Evolutionary conservation across 2,329 filamentous ascomycete species (phyloP).

Genomic region (Fusarium sambucinum): DNA sequence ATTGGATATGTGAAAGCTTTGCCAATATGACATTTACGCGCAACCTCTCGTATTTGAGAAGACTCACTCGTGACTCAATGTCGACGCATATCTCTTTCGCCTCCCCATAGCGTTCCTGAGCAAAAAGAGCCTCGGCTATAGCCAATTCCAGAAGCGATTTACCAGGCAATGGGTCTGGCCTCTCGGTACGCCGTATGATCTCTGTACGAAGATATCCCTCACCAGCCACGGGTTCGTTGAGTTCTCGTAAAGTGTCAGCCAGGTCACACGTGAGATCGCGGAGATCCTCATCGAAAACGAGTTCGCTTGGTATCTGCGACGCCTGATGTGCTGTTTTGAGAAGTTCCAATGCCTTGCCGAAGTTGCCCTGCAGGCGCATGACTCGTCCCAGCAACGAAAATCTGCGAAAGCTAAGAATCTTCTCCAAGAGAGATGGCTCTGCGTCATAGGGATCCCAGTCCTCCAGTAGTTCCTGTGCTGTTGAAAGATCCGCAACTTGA

Average conservation of each 20-base stretch:
- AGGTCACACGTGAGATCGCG: conserved; percentile 41
- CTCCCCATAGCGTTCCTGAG: conserved; percentile 34
- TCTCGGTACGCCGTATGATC: conserved; percentile 26
- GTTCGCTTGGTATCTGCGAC: conserved; percentile 13
- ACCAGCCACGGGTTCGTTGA: conserved; percentile 28
- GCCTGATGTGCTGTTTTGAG: conserved; percentile 21
- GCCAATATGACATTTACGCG: conserved; percentile 37
- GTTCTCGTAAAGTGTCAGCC: conserved; percentile 40
- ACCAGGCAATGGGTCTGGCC: conserved; percentile 22
- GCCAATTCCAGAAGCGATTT: conserved; percentile 39
- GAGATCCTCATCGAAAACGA: conserved; percentile 40
- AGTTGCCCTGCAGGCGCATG: conserved; percentile 35
- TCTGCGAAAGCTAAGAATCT: conserved; percentile 37
- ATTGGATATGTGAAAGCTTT: conserved; percentile 37
- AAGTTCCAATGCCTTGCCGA: conserved; percentile 22
- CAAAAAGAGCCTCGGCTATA: conserved; percentile 39
- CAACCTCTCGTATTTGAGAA: conserved; percentile 41
- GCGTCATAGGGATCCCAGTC: conserved; percentile 33
- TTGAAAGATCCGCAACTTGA: conserved; percentile 35
- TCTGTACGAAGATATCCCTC: conserved; percentile 35
- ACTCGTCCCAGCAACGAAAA: conserved; percentile 38
- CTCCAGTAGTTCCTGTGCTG: conserved; percentile 32
- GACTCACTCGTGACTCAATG: conserved; percentile 25
- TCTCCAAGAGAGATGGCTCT: conserved; percentile 29
- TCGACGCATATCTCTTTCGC: conserved; percentile 33